Percentiles rank a stretch among this genome's conserved stretches.
These are phyloP conservation scores for Paramyrothecium roridum DNA, from an alignment of 2,329 filamentous ascomycete species.

Conservation along the genomic window DNA sequence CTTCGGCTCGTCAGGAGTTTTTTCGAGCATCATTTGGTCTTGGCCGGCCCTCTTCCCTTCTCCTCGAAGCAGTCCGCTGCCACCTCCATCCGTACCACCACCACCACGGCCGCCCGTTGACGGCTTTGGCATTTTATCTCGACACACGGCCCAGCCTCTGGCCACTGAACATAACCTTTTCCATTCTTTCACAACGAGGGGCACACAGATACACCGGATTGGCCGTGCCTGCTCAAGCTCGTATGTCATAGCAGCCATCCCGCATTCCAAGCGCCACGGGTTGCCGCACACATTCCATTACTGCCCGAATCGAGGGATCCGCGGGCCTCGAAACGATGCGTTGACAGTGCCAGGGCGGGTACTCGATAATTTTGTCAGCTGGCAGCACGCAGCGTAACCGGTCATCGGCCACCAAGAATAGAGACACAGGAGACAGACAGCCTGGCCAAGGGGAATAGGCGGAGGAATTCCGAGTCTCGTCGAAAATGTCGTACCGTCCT, in stretches of 20 bases:
- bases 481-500: constrained; percentile 53
- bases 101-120: neutral
- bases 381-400: neutral
- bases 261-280: constrained; percentile 10
- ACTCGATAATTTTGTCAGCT: constrained; percentile 2
- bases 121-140: neutral
- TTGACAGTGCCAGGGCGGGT: constrained; percentile 19
- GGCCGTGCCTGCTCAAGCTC: neutral
- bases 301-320: neutral
- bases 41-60: constrained; percentile 1
- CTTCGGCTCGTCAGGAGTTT: constrained; percentile 6
- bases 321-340: constrained; percentile 24
- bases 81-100: too few relatives aligned
- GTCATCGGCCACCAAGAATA: neutral
- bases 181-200: neutral
- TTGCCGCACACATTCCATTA: constrained; percentile 6
- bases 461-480: constrained; percentile 13
- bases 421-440: constrained; percentile 3
- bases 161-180: neutral
- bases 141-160: neutral
- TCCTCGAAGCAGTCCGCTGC: neutral
- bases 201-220: too few relatives aligned
- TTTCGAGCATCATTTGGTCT: constrained; percentile 17
- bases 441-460: constrained; percentile 13
- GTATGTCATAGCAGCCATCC: neutral